Conservation (phyloP, 2,329 filamentous ascomycete genomes). For the Botryotinia narcissicola region DNA sequence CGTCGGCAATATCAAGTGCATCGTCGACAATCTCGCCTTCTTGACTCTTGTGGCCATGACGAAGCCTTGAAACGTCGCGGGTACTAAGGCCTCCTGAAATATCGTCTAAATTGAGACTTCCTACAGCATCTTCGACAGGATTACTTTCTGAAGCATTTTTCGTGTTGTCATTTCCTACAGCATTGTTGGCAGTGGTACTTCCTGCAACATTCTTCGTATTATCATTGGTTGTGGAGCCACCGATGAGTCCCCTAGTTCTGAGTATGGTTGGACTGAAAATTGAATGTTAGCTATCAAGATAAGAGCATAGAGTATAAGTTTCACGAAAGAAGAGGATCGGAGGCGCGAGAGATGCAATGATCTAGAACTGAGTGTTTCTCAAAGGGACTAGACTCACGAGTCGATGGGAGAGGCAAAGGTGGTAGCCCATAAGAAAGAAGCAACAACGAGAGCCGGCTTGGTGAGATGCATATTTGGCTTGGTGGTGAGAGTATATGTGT, state of each 20-base stretch:
- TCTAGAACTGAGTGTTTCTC: not conserved
- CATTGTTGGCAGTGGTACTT: not conserved
- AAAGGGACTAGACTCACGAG: not conserved
- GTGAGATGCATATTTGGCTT: not conserved
- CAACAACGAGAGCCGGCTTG: not conserved
- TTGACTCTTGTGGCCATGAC: too few relatives aligned
- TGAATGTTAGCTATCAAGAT: not conserved
- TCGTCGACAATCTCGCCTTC: too few relatives aligned
- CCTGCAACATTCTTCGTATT: not conserved
- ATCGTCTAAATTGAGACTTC: not conserved
- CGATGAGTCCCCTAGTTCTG: not conserved
- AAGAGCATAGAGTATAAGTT: not conserved
- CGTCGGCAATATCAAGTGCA: too few relatives aligned
- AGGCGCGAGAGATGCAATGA: not conserved
- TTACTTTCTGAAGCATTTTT: not conserved
- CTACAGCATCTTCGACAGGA: not conserved
- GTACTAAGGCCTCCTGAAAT: not conserved
- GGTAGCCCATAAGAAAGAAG: not conserved
- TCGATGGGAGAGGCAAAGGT: not conserved
- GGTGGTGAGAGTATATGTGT: not conserved
- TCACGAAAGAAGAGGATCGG: not conserved
- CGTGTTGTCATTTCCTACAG: not conserved
- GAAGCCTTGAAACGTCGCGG: too few relatives aligned
- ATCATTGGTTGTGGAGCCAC: not conserved
- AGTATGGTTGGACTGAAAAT: not conserved